phyloP scores from a whole-genome alignment of 306 rosid genomes.

The Neltuma alba region DNA sequence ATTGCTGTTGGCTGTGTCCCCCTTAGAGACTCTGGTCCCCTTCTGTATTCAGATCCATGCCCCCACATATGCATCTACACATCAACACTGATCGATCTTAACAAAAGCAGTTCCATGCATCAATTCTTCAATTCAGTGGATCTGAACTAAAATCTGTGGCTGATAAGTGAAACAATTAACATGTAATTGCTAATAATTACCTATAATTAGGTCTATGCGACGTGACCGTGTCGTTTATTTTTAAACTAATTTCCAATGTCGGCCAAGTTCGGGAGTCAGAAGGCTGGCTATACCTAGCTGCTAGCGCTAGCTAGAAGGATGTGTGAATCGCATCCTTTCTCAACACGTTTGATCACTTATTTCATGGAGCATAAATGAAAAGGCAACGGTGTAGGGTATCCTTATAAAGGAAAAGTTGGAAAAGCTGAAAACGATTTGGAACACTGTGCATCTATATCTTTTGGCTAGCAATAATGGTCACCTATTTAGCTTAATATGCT shows the following conservation, averaged over 20 bases:
- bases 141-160: neutral
- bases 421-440: conserved; percentile 33
- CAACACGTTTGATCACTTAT: neutral
- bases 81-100: neutral
- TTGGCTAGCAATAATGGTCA: no score
- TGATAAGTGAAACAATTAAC: neutral
- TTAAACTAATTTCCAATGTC: neutral
- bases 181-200: neutral
- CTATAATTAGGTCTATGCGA: neutral
- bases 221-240: conserved; percentile 15
- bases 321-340: conserved; percentile 24
- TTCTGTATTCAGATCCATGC: conserved; percentile 94
- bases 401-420: conserved; percentile 39
- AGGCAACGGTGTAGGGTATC: conserved; percentile 44
- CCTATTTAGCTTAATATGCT: conserved; percentile 1
- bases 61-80: conserved; percentile 98
- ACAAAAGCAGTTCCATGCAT: no score
- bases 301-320: neutral
- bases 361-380: conserved; percentile 39
- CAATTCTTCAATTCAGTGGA: neutral
- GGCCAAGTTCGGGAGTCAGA: neutral
- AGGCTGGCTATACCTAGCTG: neutral
- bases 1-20: conserved; percentile 95
- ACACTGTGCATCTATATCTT: conserved; percentile 32
- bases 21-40: conserved; percentile 86